Evolutionary conservation across 345 rosid genomes (phyloP).

Genomic region (Dipteronia sinensis): DNA sequence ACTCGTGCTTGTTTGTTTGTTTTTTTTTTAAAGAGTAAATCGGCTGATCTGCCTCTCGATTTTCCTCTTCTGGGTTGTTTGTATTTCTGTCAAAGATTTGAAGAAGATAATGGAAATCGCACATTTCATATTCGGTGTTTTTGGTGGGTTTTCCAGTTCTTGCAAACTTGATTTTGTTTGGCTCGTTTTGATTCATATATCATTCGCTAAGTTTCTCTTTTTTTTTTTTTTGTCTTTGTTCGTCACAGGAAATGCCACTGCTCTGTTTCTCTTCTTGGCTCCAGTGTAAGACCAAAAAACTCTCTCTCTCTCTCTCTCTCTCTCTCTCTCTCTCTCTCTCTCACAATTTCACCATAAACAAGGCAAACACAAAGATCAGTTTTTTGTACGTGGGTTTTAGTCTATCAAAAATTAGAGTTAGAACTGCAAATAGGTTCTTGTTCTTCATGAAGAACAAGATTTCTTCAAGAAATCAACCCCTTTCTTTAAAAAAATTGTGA

Average conservation of each 20-base stretch:
- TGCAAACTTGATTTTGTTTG: background rate
- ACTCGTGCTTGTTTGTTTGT: background rate
- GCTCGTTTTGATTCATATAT: constrained; percentile 5
- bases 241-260: constrained; percentile 91
- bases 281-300: constrained; percentile 57
- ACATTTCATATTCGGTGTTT: constrained; percentile 86
- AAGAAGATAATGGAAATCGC: constrained; percentile 45
- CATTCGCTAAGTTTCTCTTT: background rate
- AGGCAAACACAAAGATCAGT: no score
- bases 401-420: background rate
- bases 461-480: background rate
- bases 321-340: constrained; percentile 27
- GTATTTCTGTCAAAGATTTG: background rate
- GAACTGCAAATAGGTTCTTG: constrained; percentile 11
- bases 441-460: constrained; percentile 1
- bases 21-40: background rate
- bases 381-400: background rate
- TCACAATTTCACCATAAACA: no score
- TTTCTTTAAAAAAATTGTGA: no score
- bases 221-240: background rate
- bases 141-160: constrained; percentile 51
- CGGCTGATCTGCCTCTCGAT: background rate
- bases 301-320: constrained; percentile 27
- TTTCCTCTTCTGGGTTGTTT: background rate
- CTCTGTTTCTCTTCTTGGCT: constrained; percentile 89